Base-by-base conservation (phyloP, 495 filamentous ascomycete genomes). In the Neohortaea acidophila region DNA sequence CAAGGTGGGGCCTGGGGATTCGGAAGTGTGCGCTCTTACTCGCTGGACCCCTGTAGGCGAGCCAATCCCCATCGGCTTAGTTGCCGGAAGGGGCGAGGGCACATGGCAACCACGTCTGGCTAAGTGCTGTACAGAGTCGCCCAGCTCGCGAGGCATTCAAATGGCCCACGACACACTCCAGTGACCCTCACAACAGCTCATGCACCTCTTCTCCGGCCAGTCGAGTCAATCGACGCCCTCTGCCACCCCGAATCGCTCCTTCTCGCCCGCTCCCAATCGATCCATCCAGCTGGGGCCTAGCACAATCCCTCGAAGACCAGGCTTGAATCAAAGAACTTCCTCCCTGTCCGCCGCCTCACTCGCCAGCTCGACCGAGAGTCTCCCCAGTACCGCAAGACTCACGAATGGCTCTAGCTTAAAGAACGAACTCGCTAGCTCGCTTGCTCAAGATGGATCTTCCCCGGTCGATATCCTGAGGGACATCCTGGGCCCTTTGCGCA, bases 331-430 rank as follows among this genome's bases (percentile, higher is more conserved):
- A 14, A 69, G 78, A 42, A 70, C 71, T 1, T 80, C 70, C 10
- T 74, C 77, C 2, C 55, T 84, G 7, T 84, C 83, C 4, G 59
- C 85, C 9, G 59, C 69, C 4, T 74, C 67, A 13, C 59, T 67
- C 0, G 80, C 71, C 55, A 75, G 76, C 35, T 94, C 89, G 2
- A 74, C 71, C 1, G 68, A 75, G 2, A 86, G 79, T 12, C 64
- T 92, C 14, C 67, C 79, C 13, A 64, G 66, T 27, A 67, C 71
- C 4, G 62, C 69, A 9, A 65, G 71, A 36, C 59, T 68, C 31
- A 60, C 72, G 39, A 81, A 82, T 68, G 79, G 73, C 28, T 71
- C 69, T n/a, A 63, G 61, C 17, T 57, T 78, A 42, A 81, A 68
- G 59, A 67, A 77, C 52, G 45, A 62, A 32, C 49, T 65, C 54